Conservation (phyloP, 768 basidiomycete genomes). For the Postia placenta region DNA sequence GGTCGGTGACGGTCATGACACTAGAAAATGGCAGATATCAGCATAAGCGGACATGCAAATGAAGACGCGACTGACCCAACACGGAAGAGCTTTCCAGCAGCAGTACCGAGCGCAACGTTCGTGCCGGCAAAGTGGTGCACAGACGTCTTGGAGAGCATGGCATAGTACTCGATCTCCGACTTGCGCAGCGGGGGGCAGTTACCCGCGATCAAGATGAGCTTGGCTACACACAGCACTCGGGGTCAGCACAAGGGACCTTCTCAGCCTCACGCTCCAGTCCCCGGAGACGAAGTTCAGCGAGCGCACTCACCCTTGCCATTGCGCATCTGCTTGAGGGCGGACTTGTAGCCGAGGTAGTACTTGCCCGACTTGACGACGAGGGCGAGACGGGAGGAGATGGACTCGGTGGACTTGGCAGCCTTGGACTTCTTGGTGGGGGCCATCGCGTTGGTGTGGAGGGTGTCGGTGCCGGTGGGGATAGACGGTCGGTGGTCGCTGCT, state of each 20-base stretch:
- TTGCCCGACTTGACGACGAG: conserved; percentile 99
- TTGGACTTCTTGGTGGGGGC: conserved; percentile 96
- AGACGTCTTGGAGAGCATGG: conserved; percentile 98
- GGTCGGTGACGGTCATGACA: conserved; percentile 96
- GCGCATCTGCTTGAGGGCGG: conserved; percentile 97
- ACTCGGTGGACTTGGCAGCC: conserved; percentile 88
- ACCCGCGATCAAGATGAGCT: conserved; percentile 96
- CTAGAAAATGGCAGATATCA: conserved; percentile 31
- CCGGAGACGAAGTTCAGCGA: conserved; percentile 49
- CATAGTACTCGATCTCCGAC: conserved; percentile 99
- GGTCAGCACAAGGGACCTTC: conserved; percentile 93
- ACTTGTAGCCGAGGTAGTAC: conserved; percentile 96
- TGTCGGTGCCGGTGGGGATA: conserved; percentile 11
- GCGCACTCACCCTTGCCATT: conserved; percentile 84
- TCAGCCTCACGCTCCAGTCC: conserved; percentile 99
- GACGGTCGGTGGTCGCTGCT: conserved; percentile 8
- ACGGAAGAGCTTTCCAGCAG: conserved; percentile 98
- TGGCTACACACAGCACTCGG: conserved; percentile 54
- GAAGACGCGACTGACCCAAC: conserved; percentile 68
- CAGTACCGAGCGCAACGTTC: conserved; percentile 97
- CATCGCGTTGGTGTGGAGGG: conserved; percentile 44
- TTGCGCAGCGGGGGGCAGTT: conserved; percentile 99
- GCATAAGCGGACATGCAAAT: neutral
- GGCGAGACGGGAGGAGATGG: conserved; percentile 84
- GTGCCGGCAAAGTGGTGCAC: conserved; percentile 98